Conservation (phyloP, 1,139 yeast species). For the Scheffersomyces parashehatae region DNA sequence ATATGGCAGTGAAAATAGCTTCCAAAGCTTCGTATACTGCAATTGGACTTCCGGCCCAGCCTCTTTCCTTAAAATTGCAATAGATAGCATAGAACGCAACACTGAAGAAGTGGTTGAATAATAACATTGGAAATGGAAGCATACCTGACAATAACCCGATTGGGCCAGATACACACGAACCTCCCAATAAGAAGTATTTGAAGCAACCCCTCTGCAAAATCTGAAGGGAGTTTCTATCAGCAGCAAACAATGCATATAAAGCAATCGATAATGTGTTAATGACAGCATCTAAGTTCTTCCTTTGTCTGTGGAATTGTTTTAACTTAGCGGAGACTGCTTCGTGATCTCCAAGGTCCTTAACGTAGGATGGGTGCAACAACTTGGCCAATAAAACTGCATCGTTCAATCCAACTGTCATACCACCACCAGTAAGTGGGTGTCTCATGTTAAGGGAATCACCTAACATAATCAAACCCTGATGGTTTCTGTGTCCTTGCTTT, state of each 20-base stretch:
- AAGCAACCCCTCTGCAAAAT: slow-evolving; percentile 88
- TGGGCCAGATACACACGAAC: slow-evolving; percentile 76
- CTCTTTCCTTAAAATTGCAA: slow-evolving; percentile 66
- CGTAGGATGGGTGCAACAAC: slow-evolving; percentile 55
- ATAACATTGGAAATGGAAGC: slow-evolving; percentile 67
- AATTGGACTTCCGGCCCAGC: slow-evolving; percentile 66
- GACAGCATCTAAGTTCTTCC: slow-evolving; percentile 80
- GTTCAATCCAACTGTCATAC: slow-evolving; percentile 96
- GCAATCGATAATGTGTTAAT: slow-evolving; percentile 91
- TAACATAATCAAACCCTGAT: slow-evolving; percentile 77
- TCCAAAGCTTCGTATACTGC: slow-evolving; percentile 72
- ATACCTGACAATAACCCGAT: slow-evolving; percentile 83
- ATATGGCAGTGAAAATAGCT: slow-evolving; percentile 70
- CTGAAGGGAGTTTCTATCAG: slow-evolving; percentile 63
- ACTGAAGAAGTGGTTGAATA: slow-evolving; percentile 83
- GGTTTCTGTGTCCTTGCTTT: slow-evolving; percentile 48
- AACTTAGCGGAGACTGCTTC: slow-evolving; percentile 54
- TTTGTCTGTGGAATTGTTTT: slow-evolving; percentile 67
- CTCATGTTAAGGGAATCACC: slow-evolving; percentile 98
- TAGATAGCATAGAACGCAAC: slow-evolving; percentile 86
- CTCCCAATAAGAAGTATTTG: slow-evolving; percentile 81
- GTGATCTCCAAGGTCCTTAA: slow-evolving; percentile 62
- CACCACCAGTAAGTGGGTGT: slow-evolving; percentile 98
- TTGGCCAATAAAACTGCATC: slow-evolving; percentile 74
- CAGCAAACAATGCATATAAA: slow-evolving; percentile 85